Evolutionary conservation across 768 basidiomycete genomes (phyloP), one percentile per base, ranked within the genome.

Genomic region (Saitozyma sp.): DNA sequence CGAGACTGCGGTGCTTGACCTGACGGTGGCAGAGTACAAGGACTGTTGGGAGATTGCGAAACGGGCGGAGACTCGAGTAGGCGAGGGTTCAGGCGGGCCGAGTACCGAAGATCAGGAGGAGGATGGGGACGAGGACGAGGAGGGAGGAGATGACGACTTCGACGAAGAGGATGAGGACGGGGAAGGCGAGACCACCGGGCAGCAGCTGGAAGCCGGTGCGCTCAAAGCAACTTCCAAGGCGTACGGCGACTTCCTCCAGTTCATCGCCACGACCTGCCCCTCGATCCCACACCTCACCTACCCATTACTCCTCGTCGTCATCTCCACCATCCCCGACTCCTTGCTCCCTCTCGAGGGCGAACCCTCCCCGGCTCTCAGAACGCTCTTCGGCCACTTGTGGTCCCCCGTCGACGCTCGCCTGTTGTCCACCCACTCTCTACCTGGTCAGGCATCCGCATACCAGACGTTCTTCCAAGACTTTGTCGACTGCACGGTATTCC

Each of bases 331-430:
- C 11, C 89, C 92, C 0, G 7, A 69, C 68, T 62, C 54, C 11
- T 53, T 82, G 19, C 73, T 81, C 29, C 77, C 81, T 0, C 62
- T 77, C 0, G 42, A 51, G 9, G 13, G 14, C 16, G 50, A 51
- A 17, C 70, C 74, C 0, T 19, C 66, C 1, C 38, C 74, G 19
- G 76, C 81, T 75, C 55, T 88, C 3, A 67, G 81, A 3, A 82
- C 83, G 38, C 80, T 95, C 49, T 89, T 92, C 73, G 79, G 82
- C 0, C 85, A 90, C 0, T 87, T 97, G 70, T 96, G 93, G 92
- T 84, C 86, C 14, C 92, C 90, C 0, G 77, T 91, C 0, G 87
- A 89, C 56, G 85, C 85, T 7, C 84, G 86, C 20, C 86, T 88
- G 0, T 82, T 90, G 6, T 85, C 83, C 42, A 82, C 86, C 0